Conservation (phyloP, 2,329 filamentous ascomycete species). For the Colletotrichum gloeosporioides region DNA sequence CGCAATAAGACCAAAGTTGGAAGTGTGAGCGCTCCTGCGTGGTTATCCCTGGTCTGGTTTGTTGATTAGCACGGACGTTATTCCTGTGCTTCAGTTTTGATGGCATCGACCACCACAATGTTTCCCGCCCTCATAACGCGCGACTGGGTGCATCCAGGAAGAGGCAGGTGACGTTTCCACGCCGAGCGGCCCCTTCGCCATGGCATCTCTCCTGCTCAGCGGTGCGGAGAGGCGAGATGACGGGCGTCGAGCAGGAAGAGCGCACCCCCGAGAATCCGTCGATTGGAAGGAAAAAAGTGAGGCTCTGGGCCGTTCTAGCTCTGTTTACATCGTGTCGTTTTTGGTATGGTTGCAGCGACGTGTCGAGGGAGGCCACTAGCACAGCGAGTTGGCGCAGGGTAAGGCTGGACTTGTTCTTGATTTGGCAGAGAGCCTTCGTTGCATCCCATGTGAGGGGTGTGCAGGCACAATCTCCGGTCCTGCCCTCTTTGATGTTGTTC, state of each 20-base stretch:
- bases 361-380: not conserved
- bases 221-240: constrained; percentile 2
- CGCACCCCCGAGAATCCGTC: not conserved
- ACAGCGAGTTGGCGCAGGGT: not conserved
- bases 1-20: not conserved
- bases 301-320: constrained; percentile 12
- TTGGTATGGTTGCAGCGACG: constrained; percentile 11
- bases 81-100: not conserved
- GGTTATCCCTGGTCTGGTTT: not conserved
- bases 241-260: not conserved
- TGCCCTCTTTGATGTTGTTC: constrained; percentile 4
- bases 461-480: constrained; percentile 16
- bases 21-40: not conserved
- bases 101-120: not conserved
- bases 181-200: not conserved
- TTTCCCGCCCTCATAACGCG: not conserved
- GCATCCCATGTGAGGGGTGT: constrained; percentile 15
- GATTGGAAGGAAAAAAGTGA: not conserved
- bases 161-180: constrained; percentile 5
- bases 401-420: constrained; percentile 12
- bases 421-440: not conserved
- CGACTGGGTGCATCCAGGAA: constrained; percentile 1
- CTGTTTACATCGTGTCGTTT: constrained; percentile 17
- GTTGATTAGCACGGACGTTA: not conserved
- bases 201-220: not conserved